Percentiles rank a stretch among this genome's conserved stretches.
Evolutionary conservation across 805 yeast genomes (phyloP).

Genomic region (Saccharomyces jurei): DNA sequence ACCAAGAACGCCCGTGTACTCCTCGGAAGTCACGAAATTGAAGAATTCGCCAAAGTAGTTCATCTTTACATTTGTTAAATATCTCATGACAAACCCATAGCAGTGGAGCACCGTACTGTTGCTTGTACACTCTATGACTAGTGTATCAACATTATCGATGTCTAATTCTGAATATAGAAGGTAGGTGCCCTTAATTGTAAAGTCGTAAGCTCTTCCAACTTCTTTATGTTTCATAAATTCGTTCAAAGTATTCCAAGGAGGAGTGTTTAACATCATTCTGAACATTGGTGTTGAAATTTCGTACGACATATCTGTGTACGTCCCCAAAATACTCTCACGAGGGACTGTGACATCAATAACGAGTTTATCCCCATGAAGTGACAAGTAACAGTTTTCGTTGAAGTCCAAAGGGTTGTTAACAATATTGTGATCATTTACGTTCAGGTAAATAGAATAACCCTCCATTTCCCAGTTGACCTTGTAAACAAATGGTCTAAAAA

Average conservation of each 20-base stretch:
- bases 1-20: slow-evolving; percentile 40
- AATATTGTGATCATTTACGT: slow-evolving; percentile 81
- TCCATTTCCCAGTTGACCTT: slow-evolving; percentile 51
- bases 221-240: slow-evolving; percentile 56
- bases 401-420: slow-evolving; percentile 83
- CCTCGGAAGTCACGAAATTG: slow-evolving; percentile 83
- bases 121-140: slow-evolving; percentile 57
- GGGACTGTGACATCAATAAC: slow-evolving; percentile 49
- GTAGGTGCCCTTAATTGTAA: slow-evolving; percentile 57
- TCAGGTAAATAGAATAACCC: slow-evolving; percentile 54
- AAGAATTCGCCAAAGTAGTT: slow-evolving; percentile 84
- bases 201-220: slow-evolving; percentile 61
- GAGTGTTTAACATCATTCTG: slow-evolving; percentile 60
- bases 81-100: slow-evolving; percentile 73
- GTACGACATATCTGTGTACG: slow-evolving; percentile 45
- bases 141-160: slow-evolving; percentile 59
- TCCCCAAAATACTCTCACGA: slow-evolving; percentile 42
- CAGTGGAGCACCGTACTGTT: slow-evolving; percentile 59
- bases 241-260: slow-evolving; percentile 85
- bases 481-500: slow-evolving; percentile 67
- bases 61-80: slow-evolving; percentile 66
- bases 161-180: slow-evolving; percentile 52
- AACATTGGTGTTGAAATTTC: slow-evolving; percentile 48
- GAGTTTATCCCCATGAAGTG: slow-evolving; percentile 59
- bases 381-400: slow-evolving; percentile 67